Evolutionary conservation across 148 eudicot genomes (phyloP), one percentile per base, ranked within the genome.

Genomic region (Selenicereus undatus): DNA sequence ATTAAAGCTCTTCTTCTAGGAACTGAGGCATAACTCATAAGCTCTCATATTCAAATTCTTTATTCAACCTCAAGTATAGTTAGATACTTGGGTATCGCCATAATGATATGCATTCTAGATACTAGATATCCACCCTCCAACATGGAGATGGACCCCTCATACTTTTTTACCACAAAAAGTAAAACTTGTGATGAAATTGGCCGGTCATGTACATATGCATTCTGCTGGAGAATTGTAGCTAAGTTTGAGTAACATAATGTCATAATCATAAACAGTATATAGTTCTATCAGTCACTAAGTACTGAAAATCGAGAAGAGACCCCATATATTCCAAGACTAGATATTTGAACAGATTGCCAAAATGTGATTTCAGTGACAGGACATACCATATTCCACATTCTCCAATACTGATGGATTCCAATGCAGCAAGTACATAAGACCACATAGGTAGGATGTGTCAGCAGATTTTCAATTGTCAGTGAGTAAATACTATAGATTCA

Each of bases 351-450:
- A 68, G 51, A 54, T 13, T 56, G n/a, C 65, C 50, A 43, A 68
- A 45, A 10, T 36, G 12, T 26, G 35, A 26, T 66, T 45, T 29
- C n/a, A 83, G 76, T 76, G 42, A 84, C 45, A 58, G 66, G 48
- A 85, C 92, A 78, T 86, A 96, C 99, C 99, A 96, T 96, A 91
- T 96, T 96, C 99, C 99, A 96, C 93, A 91, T 91, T 87, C 99
- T 92, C 99, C 99, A 96, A 79, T 96, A 96, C 99, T 96, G 93
- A 82, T 74, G 77, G 11, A 24, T 80, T 82, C 84, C 82, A 75
- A 76, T 66, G 70, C 79, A 79, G 24, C 48, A 78, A 42, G 83
- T 72, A 65, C 79, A 83, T 81, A 73, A 21, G 77, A 81, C 51
- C 52, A 73, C 71, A 81, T 26, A 81, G 24, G 45, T 26, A 66